Conservation (phyloP, 148 eudicot species). For the Vaccinium macrocarpon region DNA sequence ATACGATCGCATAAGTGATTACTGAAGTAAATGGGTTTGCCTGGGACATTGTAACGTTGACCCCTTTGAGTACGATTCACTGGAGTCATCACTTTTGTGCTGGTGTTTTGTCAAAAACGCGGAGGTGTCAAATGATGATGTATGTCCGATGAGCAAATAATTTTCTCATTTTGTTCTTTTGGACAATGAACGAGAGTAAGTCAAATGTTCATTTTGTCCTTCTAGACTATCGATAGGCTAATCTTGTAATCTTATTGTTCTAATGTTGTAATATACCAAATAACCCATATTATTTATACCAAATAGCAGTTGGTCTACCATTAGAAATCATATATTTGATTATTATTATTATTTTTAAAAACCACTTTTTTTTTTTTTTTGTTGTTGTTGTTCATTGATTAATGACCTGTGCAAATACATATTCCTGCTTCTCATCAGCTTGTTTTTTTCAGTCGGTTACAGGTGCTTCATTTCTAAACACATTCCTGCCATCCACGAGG, state of each 20-base stretch:
- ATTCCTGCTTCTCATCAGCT: not conserved
- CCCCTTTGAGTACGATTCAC: not conserved
- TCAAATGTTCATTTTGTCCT: not conserved
- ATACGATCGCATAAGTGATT: not conserved
- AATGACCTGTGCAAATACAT: not conserved
- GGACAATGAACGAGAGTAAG: not conserved
- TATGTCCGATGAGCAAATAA: not conserved
- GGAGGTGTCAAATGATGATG: not conserved
- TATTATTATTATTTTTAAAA: too few relatives aligned
- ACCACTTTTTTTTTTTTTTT: too few relatives aligned
- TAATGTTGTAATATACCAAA: not conserved
- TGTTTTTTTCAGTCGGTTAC: slow-evolving; percentile 25
- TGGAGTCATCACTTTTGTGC: not conserved
- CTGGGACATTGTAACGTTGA: not conserved
- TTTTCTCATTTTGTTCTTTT: not conserved
- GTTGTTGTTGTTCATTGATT: not conserved
- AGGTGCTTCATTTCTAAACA: slow-evolving; percentile 9
- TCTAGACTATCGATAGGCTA: not conserved
- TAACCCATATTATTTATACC: not conserved
- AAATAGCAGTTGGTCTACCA: not conserved
- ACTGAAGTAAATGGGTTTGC: not conserved
- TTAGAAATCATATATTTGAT: not conserved
- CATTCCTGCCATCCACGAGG: not conserved
- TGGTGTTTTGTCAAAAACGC: not conserved
- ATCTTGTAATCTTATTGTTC: not conserved